A percentile compares a stretch with the other conserved stretches of the same genome.
Evolutionary conservation across 108 stramenopile genomes (phyloP).

Genomic region (Cyclotella distinguenda): DNA sequence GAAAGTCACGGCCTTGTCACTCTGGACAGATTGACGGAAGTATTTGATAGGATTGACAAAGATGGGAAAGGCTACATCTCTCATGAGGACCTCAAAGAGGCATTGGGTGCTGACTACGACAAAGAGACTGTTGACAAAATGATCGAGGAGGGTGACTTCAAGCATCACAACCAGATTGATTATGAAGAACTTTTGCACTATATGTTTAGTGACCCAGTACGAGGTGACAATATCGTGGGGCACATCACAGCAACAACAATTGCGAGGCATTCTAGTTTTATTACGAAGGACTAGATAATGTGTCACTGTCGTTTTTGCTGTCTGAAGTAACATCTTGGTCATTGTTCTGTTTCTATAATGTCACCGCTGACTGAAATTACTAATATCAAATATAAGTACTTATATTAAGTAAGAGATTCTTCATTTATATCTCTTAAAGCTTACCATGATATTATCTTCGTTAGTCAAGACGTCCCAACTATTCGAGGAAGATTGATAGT

Average conservation of each 20-base stretch:
- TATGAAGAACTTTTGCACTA: conserved; percentile 68
- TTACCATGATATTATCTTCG: no score
- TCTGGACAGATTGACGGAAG: conserved; percentile 67
- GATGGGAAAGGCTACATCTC: conserved; percentile 71
- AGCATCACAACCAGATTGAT: conserved; percentile 65
- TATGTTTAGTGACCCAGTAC: conserved; percentile 52
- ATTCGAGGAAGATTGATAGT: no score
- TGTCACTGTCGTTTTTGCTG: no score
- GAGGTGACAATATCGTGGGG: conserved; percentile 34
- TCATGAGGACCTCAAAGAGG: conserved; percentile 57
- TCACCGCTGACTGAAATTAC: no score
- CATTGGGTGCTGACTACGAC: conserved; percentile 65
- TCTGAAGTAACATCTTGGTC: no score
- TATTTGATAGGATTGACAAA: conserved; percentile 72
- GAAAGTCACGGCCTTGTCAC: conserved; percentile 67
- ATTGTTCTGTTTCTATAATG: no score
- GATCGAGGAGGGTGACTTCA: conserved; percentile 58
- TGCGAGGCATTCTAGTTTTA: background rate
- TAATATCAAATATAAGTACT: no score
- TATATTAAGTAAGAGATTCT: no score
- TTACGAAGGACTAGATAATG: no score
- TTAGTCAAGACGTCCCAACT: no score
- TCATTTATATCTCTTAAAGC: no score
- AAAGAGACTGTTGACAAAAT: conserved; percentile 62
- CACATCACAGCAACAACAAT: conserved; percentile 14